Base-by-base conservation (phyloP, 1,284 basidiomycete genomes). In the Ganoderma sp. region DNA sequence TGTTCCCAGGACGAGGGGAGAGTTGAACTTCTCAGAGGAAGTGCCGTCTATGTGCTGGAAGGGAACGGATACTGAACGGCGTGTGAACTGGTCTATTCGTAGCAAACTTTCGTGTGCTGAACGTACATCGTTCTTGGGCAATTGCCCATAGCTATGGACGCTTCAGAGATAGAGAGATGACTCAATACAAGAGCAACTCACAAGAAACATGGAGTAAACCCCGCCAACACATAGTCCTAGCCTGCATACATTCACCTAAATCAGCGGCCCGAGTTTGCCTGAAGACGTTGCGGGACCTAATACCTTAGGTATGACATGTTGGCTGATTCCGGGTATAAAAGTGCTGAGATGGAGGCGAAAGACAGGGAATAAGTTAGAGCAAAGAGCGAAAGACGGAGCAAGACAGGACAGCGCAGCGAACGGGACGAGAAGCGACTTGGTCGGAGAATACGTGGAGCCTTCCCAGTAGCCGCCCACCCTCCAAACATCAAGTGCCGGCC, bases 91-190 rank as follows among this genome's bases (percentile, higher is more conserved):
- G 22, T 3, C 4, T 48, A 19, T 61, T 22, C 19, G 8, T 2
- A 6, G 57, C 22, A 14, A 25, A n/a, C 6, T 14, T 28, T 32
- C 12, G n/a, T 37, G 7, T 28, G 19, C 9, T 19, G 60, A 15
- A 82, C 90, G 77, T 81, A 96, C 95, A 78, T 81, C 95, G 85
- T 83, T 97, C 95, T 83, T 97, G 95, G 19, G 95, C 94, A 66
- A 97, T 90, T 17, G 94, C 95, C 95, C 95, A 97, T 65, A 96
- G 80, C 86, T 93, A 73, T 34, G 32, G 42, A 45, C 5, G 71
- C 71, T 62, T 71, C 71, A 65, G 72, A 25, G 12, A 28, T 28
- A n/a, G 22, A 25, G 62, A 48, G 14, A 70, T 45, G 45, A 59
- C 67, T 52, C 64, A 41, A 43, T 66, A 39, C 60, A 56, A 12